Evolutionary conservation across 805 yeast genomes (phyloP).

Genomic region (Candida glaebosa): DNA sequence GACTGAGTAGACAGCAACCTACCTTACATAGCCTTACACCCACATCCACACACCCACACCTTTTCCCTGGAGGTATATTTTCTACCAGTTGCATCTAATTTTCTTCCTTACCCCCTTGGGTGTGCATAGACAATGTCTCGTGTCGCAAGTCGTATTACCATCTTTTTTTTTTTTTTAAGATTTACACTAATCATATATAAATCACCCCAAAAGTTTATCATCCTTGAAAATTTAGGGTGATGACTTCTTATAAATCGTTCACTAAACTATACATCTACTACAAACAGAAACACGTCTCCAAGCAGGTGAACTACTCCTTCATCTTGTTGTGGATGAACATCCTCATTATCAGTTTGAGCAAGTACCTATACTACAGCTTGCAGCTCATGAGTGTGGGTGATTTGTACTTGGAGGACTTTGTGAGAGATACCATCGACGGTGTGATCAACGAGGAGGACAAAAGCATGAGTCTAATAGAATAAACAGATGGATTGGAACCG

Average conservation of each 20-base stretch:
- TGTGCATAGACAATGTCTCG: no score
- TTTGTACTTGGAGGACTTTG: background rate
- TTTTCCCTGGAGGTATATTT: no score
- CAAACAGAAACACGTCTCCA: background rate
- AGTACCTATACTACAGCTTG: background rate
- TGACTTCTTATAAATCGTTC: background rate
- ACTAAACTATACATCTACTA: background rate
- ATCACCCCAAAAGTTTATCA: no score
- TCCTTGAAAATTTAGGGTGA: no score
- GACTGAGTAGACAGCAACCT: no score
- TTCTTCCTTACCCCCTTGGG: no score
- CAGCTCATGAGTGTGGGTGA: background rate
- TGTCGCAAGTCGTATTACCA: no score
- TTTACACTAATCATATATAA: no score
- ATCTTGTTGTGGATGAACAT: background rate
- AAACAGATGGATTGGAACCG: background rate
- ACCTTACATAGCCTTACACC: no score
- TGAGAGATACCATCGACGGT: background rate
- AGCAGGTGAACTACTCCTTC: background rate
- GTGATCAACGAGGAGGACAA: background rate
- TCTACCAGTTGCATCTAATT: no score
- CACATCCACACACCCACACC: no score
- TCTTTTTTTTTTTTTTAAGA: no score
- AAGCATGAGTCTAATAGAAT: background rate
- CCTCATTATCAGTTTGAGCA: background rate